Base-by-base conservation (phyloP, 768 basidiomycete genomes). In the Mycena leptocephala region DNA sequence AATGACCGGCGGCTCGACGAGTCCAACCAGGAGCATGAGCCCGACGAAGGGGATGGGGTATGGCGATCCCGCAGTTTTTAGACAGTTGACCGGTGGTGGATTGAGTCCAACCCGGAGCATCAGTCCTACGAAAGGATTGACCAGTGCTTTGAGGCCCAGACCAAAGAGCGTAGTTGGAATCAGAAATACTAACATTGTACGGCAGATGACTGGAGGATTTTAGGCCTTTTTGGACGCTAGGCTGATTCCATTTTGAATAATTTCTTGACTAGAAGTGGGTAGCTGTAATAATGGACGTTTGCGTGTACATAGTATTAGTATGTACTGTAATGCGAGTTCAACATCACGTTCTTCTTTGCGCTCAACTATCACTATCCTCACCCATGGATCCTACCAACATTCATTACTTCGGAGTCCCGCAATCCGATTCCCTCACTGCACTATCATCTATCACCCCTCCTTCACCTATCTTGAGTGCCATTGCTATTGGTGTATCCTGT, bases 161-260 rank as follows among this genome's bases (percentile, higher is more conserved):
- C 95, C 95, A 14, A 95, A 94, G 88, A 95, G 94, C 80, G 93
- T 95, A 30, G 91, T 94, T 70, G 94, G 94, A 18, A 91, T 93
- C 84, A 88, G 94, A 78, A 89, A 85, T 72, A 81, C 89, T 28
- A 92, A 90, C 80, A 93, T 96, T 71, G 94, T 96, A 58, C 88
- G 92, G 79, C 95, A 96, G 82, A 88, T 96, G 88, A 96, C 95
- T 10, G 95, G 94, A 35, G 64, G 67, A 24, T 8, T 69, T 13
- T 74, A 48, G 65, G 39, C 51, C 35, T 32, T 64, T n/a, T 46
- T 37, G 72, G 43, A 74, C 66, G 48, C 56, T 62, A 16, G 79
- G 58, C 69, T 58, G 67, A 64, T 70, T 77, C 72, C 75, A 74
- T 61, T 28, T 48, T 51, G 43, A 39, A 56, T 74, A 53, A 16